Base-by-base conservation (phyloP, 202 grass and related monocot species). In the Musa balbisiana region DNA sequence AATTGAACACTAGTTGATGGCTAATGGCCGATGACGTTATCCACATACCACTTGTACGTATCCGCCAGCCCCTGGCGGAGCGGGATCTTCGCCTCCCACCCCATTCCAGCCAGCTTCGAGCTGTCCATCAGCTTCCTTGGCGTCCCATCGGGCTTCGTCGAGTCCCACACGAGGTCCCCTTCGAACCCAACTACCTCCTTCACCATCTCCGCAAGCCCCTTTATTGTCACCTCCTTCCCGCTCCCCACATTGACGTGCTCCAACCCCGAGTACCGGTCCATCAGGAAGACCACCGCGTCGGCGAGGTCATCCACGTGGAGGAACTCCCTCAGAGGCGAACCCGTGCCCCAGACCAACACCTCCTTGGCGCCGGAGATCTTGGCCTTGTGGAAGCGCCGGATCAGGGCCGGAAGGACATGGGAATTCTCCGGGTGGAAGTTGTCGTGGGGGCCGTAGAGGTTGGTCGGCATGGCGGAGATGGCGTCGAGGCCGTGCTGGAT, bases 401-500 rank as follows among this genome's bases (percentile, higher is more conserved):
- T 88, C 2, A 96, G 80, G 3, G 85, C 90, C 0, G 90, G 87
- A n/a, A 96, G 62, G 9, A 92, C 93, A 72, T 92, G 93, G 3
- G 93, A 88, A 19, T 75, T 75, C 80, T 96, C 93, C 19, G 84
- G 52, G 64, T 89, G 93, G 87, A 96, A 96, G 80, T 87, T 87
- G 29, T 92, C 82, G 1, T 80, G 80, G 11, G 84, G 90, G 3
- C 93, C 93, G 52, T 96, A 96, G 17, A 92, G 74, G 21, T 96
- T 96, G 76, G 86, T 96, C 19, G 85, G 93, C 75, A 87, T 82
- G 73, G 84, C 90, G 56, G 76, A 86, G 75, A 96, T 82, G 20
- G 90, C 87, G 85, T 92, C 87, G 19, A 96, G 64, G 50, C 86
- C 80, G 60, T 84, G 84, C 85, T 90, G 82, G 54, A 84, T 78